A percentile compares a stretch with the other conserved stretches of the same genome.
These are phyloP conservation scores for Alternaria dauci DNA, from an alignment of 2,329 filamentous ascomycete genomes.

Conservation along the genomic window DNA sequence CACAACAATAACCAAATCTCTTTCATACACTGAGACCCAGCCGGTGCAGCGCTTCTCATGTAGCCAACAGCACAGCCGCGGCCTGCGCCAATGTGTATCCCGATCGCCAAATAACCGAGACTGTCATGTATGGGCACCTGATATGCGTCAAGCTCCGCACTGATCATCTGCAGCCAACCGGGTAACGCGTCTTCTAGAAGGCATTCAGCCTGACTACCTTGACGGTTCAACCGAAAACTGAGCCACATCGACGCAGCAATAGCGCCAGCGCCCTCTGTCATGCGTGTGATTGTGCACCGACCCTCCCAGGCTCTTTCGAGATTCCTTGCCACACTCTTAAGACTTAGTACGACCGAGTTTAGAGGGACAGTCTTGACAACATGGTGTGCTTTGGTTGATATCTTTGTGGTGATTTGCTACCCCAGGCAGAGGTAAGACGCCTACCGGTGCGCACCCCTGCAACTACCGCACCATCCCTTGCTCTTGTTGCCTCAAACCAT, in stretches of 20 bases:
- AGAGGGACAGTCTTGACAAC: slow-evolving; percentile 13
- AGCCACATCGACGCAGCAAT: slow-evolving; percentile 13
- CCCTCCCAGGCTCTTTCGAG: not conserved
- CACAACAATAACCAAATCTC: not conserved
- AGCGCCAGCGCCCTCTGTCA: slow-evolving; percentile 2
- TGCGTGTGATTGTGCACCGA: slow-evolving; percentile 2
- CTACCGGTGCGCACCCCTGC: slow-evolving; percentile 26
- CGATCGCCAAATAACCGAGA: slow-evolving; percentile 49
- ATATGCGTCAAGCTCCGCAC: slow-evolving; percentile 42
- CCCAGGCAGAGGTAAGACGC: slow-evolving; percentile 31
- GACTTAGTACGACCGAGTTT: not conserved
- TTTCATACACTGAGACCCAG: not conserved
- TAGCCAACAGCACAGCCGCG: slow-evolving; percentile 34
- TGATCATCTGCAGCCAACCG: slow-evolving; percentile 31
- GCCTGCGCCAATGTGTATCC: slow-evolving; percentile 16
- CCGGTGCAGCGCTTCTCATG: slow-evolving; percentile 34
- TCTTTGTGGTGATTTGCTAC: slow-evolving; percentile 34
- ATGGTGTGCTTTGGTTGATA: slow-evolving; percentile 14
- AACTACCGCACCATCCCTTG: slow-evolving; percentile 18
- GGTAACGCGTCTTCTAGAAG: slow-evolving; percentile 40
- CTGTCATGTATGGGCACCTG: slow-evolving; percentile 39
- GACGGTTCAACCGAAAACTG: slow-evolving; percentile 24
- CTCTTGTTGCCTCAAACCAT: slow-evolving; percentile 22
- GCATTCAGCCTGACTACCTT: slow-evolving; percentile 27
- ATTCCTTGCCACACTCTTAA: not conserved